Evolutionary conservation across 1,284 basidiomycete species (phyloP), one percentile per base, ranked within the genome.

Genomic region (Apiotrichum gracile): DNA sequence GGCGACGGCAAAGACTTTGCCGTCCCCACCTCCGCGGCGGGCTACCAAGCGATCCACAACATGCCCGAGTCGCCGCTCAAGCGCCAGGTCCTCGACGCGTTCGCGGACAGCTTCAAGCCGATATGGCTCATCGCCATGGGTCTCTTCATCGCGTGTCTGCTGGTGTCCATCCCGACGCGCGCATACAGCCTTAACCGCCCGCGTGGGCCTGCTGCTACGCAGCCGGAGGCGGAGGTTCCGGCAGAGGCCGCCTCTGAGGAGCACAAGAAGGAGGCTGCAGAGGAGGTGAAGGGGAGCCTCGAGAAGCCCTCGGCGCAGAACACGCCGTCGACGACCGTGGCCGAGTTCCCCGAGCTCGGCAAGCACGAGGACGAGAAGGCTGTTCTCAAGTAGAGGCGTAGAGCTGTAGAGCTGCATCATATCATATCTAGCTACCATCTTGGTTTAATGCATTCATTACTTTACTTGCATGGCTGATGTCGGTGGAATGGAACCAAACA

Each of bases 101-200:
- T 75, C 38, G 67, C 71, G 9, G 61, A 73, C 55, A 58, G 61
- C 1, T 61, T 72, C 52, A 56, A 63, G 55, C 59, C 58, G 12
- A 37, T 52, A 29, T 56, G 60, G 54, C 19, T 56, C 25, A 34
- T 51, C 9, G 24, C 27, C 12, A 27, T 57, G 1, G 29, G 17
- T 4, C 38, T 61, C 9, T 46, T 57, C 4, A 41, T 34, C 16
- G 40, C 40, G 12, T 51, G 49, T 13, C 48, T 61, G 5, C 24
- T 51, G 12, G 43, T 57, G 37, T 57, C 58, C 0, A 26, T 61
- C 12, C 53, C 52, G 17, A 61, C 58, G 16, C 40, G 42, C 24
- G 29, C 50, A 22, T 61, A 61, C 52, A 44, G 37, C 22, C 45
- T 52, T 21, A 38, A 49, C 37, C 47, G 49, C 6, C 45, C 43